A percentile compares a stretch with the other conserved stretches of the same genome.
Evolutionary conservation across 2,329 filamentous ascomycete species (phyloP).

Genomic region (Aspergillus sergii): DNA sequence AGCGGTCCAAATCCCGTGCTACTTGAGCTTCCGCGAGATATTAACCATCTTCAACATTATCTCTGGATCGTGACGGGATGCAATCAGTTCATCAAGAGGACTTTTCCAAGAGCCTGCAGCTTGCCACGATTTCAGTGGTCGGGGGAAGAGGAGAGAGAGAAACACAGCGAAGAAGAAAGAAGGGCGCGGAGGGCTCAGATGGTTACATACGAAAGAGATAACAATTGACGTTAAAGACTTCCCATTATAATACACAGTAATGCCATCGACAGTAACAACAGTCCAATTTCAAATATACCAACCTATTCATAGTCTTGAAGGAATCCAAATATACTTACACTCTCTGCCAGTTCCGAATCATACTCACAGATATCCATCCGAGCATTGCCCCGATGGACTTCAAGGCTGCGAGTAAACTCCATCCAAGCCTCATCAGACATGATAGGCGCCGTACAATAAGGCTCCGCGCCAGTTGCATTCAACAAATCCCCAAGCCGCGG

Average conservation of each 20-base stretch:
- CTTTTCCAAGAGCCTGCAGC: too few relatives aligned
- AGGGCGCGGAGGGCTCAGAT: too few relatives aligned
- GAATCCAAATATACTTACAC: not conserved
- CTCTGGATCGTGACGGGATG: too few relatives aligned
- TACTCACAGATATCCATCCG: not conserved
- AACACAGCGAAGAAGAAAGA: too few relatives aligned
- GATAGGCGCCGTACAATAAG: not conserved
- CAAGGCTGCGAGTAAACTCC: not conserved
- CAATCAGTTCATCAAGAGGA: too few relatives aligned
- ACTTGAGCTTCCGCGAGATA: too few relatives aligned
- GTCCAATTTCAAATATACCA: not conserved
- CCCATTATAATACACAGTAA: not conserved
- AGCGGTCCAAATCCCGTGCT: too few relatives aligned
- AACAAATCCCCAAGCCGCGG: not conserved
- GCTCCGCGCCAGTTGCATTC: not conserved
- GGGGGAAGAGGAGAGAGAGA: too few relatives aligned
- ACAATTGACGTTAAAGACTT: not conserved
- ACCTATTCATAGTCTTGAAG: not conserved
- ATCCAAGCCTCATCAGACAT: not conserved
- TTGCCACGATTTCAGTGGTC: too few relatives aligned
- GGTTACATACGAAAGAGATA: accelerated
- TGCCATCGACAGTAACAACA: not conserved
- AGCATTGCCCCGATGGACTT: not conserved
- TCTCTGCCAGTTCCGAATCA: not conserved
- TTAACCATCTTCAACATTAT: too few relatives aligned